Conservation (phyloP, 1,284 basidiomycete species). For the Heimioporus punctisporus region DNA sequence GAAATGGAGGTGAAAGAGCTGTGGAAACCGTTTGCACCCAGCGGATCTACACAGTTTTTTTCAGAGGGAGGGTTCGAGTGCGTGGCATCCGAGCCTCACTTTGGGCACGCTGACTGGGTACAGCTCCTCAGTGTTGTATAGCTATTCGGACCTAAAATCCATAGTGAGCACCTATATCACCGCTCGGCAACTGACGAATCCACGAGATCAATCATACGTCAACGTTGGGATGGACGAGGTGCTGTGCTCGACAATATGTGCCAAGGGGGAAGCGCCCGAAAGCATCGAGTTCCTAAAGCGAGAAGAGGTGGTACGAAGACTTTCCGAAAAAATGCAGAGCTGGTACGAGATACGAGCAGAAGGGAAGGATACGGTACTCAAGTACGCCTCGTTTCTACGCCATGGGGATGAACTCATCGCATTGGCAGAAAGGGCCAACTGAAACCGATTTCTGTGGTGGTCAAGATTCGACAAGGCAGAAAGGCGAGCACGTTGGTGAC, state of each 20-base stretch:
- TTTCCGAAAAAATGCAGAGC: conserved; percentile 68
- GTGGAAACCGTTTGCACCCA: conserved; percentile 71
- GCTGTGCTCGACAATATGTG: conserved; percentile 50
- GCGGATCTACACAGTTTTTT: conserved; percentile 55
- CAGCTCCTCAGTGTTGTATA: conserved; percentile 60
- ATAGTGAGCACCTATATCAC: conserved; percentile 66
- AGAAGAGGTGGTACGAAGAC: conserved; percentile 62
- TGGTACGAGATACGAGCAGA: conserved; percentile 66
- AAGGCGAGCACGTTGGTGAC: conserved; percentile 79
- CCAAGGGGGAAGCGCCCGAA: conserved; percentile 41
- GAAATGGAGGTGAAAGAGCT: conserved; percentile 64
- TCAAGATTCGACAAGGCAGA: conserved; percentile 76
- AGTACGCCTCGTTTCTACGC: conserved; percentile 42
- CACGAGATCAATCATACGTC: conserved; percentile 67
- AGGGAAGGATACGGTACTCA: conserved; percentile 52
- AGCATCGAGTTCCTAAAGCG: conserved; percentile 62
- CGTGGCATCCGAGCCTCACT: conserved; percentile 18
- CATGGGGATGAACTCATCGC: not conserved
- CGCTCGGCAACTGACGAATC: conserved; percentile 65
- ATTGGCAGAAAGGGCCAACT: conserved; percentile 71
- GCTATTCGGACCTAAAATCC: conserved; percentile 53
- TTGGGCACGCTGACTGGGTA: conserved; percentile 1
- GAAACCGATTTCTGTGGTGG: conserved; percentile 66
- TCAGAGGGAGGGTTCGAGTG: conserved; percentile 60
- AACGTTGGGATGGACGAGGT: conserved; percentile 57